phyloP scores from a whole-genome alignment of 2,329 filamentous ascomycete species.

The Aspergillus pseudotamarii region DNA sequence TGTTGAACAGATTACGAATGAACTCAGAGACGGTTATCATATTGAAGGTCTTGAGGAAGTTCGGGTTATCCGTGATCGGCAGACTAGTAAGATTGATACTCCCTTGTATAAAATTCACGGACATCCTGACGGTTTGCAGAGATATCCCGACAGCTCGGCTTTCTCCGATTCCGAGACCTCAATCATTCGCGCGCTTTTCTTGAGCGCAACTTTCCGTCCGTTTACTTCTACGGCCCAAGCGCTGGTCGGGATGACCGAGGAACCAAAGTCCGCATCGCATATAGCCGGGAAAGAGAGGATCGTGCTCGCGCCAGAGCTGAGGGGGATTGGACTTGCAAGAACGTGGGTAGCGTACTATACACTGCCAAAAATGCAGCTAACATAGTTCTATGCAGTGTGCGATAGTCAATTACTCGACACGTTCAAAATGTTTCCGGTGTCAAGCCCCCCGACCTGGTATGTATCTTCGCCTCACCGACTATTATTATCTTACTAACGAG shows the following conservation, averaged over 20 bases:
- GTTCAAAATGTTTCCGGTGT: slow-evolving; percentile 61
- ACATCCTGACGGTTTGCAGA: slow-evolving; percentile 40
- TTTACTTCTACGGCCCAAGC: slow-evolving; percentile 53
- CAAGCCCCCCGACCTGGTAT: slow-evolving; percentile 57
- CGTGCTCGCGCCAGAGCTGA: slow-evolving; percentile 51
- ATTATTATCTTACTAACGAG: slow-evolving; percentile 16
- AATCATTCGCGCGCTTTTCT: slow-evolving; percentile 56
- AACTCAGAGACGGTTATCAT: slow-evolving; percentile 56
- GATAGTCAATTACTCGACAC: slow-evolving; percentile 59
- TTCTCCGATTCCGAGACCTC: slow-evolving; percentile 56
- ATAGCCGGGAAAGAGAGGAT: slow-evolving; percentile 57
- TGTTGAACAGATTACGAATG: slow-evolving; percentile 57
- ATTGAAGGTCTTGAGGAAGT: slow-evolving; percentile 59
- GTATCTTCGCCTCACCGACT: slow-evolving; percentile 20
- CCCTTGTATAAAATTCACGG: slow-evolving; percentile 5
- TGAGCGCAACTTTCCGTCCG: slow-evolving; percentile 53
- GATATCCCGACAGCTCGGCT: slow-evolving; percentile 58
- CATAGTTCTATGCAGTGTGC: slow-evolving; percentile 48
- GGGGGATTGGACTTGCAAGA: slow-evolving; percentile 60
- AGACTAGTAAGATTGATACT: slow-evolving; percentile 51
- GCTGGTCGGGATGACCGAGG: slow-evolving; percentile 43
- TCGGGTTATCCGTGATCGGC: slow-evolving; percentile 60
- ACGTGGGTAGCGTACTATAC: slow-evolving; percentile 38
- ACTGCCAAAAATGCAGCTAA: neutral
- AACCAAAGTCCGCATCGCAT: slow-evolving; percentile 54